Evolutionary conservation across 495 filamentous ascomycete genomes (phyloP), one percentile per base, ranked within the genome.

Genomic region (Penicillium steckii): DNA sequence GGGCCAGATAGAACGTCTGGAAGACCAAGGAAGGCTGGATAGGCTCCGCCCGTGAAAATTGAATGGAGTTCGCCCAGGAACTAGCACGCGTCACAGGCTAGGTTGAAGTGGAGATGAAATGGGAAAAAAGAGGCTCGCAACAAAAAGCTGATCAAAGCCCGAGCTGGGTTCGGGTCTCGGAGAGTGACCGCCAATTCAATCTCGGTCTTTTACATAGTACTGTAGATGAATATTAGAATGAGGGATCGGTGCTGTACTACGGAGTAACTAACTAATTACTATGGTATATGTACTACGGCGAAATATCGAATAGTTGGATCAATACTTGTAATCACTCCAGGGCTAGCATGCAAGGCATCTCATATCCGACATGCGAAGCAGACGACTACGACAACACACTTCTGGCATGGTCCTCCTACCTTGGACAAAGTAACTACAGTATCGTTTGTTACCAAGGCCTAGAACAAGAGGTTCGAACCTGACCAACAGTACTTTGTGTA

Each of bases 1-100:
- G 37, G 44, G 37, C 43, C 52, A 32, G 46, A 27, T 61, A 49
- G 57, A 59, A 59, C 59, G 55, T 62, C 62, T 65, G 59, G 62
- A 65, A 62, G 55, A 46, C 56, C 25, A 55, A 58, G 53, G 61
- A 55, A 64, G 56, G 53, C 55, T 59, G 59, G 50, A 35, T 56
- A 50, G 55, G 51, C 50, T 52, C 53, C 53, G 46, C 46, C 38
- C 38, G 38, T 41, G 38, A 23, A 32, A 26, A 41, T 37, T 32
- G 43, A 46, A 45, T 43, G 43, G 46, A 30, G 52, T 37, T 37
- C 33, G 33, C 33, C 33, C 42, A 50, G 46, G 41, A 50, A 54
- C 54, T 44, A 46, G 44, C 33, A 52, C 41, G 30, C 42, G 44
- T 60, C 53, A 47, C 52, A 56, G 46, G 42, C 50, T 44, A 54